These are phyloP conservation scores for Microdochium bolleyi DNA, from an alignment of 2,329 filamentous ascomycete genomes.

Conservation along the genomic window DNA sequence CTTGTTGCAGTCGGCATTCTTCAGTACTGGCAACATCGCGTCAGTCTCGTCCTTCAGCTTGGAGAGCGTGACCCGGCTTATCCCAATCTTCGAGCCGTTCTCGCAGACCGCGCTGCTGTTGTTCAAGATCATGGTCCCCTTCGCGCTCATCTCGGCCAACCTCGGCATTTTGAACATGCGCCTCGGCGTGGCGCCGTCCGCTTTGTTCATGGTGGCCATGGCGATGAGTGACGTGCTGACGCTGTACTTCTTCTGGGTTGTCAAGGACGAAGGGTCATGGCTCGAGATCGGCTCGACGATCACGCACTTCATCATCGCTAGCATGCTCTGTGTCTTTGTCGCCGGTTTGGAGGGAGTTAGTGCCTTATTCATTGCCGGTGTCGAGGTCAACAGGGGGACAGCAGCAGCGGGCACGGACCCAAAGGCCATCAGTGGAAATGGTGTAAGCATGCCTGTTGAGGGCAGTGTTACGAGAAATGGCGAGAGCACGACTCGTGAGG, in stretches of 20 bases:
- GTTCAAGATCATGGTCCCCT: slow-evolving; percentile 87
- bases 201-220: slow-evolving; percentile 92
- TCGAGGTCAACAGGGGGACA: slow-evolving; percentile 48
- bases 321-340: slow-evolving; percentile 82
- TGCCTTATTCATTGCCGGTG: slow-evolving; percentile 71
- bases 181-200: slow-evolving; percentile 76
- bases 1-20: slow-evolving; percentile 90
- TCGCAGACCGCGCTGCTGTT: slow-evolving; percentile 81
- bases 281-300: slow-evolving; percentile 96
- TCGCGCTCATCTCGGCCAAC: slow-evolving; percentile 85
- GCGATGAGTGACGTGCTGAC: slow-evolving; percentile 86
- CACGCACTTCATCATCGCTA: slow-evolving; percentile 90
- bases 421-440: not conserved
- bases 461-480: not conserved
- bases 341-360: slow-evolving; percentile 80
- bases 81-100: slow-evolving; percentile 92
- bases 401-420: not conserved
- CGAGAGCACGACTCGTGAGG: not conserved
- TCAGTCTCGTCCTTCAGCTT: slow-evolving; percentile 90
- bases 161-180: slow-evolving; percentile 86
- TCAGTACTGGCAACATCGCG: slow-evolving; percentile 92
- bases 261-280: slow-evolving; percentile 94
- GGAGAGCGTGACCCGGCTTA: slow-evolving; percentile 77
- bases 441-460: not conserved
- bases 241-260: slow-evolving; percentile 95